Evolutionary conservation across 371 early-diverging fungal genomes (phyloP), one percentile per base, ranked within the genome.

Genomic region (Mucor irregularis): DNA sequence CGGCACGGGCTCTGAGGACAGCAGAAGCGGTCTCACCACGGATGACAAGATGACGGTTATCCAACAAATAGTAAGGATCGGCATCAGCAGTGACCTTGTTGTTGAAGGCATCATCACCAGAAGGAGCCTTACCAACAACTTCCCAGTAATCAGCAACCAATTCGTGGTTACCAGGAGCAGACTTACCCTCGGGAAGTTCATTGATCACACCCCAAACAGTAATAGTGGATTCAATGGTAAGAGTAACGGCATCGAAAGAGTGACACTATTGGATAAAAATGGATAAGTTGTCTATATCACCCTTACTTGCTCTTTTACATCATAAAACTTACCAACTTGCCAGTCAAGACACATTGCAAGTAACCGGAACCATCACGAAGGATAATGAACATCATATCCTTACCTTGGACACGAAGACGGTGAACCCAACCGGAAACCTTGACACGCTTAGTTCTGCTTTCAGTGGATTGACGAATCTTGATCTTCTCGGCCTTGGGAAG

Each of bases 1-100:
- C 71, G 33, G 95, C 83, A 55, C 99, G 87, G 38, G 96, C 93
- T 74, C 91, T 92, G 53, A 99, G 78, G 43, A 98, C 91, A 13
- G 91, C 83, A 21, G 95, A 90, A 6, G 93, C 84, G 24, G 86
- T 92, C 62, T 97, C 95, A 59, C 94, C 95, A 71, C 99, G 94
- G 62, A 99, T 81, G 17, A 95, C 95, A 44, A 99, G 80, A 71
- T 99, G 99, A 25, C 99, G 95, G 76, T 95, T 90, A 73, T 99
- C 94, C 46, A 91, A 83, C 46, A 94, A 76, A 44, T 95, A 80
- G 43, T 90, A 92, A 26, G 96, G 94, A 68, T 90, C 92, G 13
- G 98, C 86, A 64, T 96, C 94, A 67, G 83, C 61, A 71, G 86
- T 94, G 61, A 97, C 79, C 71, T 90, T 90, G 90, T 90, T 95